Base-by-base conservation (phyloP, 331 rosid genomes). In the Cydonia oblonga region DNA sequence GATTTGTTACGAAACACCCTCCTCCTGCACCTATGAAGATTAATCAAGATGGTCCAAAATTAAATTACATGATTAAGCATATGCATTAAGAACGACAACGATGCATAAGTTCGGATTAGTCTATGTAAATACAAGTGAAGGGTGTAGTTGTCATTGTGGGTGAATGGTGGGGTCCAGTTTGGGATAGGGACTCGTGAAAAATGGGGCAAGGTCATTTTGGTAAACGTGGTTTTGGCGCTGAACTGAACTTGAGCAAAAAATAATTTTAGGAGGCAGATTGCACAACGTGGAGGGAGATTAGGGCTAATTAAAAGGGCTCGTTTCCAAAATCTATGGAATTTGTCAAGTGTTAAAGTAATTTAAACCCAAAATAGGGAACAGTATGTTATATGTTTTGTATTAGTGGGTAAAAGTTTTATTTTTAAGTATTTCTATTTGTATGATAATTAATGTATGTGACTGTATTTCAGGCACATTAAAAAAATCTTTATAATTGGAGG, bases 201-300 rank as follows among this genome's bases (percentile, higher is more conserved):
- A 61, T 8, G 0, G 18, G 38, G 32, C 13, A 65, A 73, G 53
- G 70, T 23, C 20, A 81, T 26, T 74, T 51, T 5, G 52, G 75
- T 59, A 66, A 73, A 59, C 29, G 6, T 52, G 26, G 42, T 49
- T 71, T 82, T 79, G 81, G 86, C 86, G 86, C 81, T 76, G 79
- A 72, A 75, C 57, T 75, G 19, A 15, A 52, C 5, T 51, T 12
- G 40, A 10, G 67, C 54, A 26, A 54, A 26, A 54, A 14, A 32
- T 49, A 49, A 16, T 49, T 64, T 51, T 65, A 24, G 44, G 70
- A 23, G 74, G 40, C 49, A 64, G 26, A 54, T 46, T 46, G 53
- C 53, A 46, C n/a, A 5, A 46, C 6, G 53, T 46, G 53, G 53
- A 6, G 54, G 20, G 54, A 6, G 20, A 1, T 16, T 49, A 49